These are phyloP conservation scores for maize (Zea mays) DNA, from an alignment of 176 grass and related monocot species.

Conservation along the genomic window DNA sequence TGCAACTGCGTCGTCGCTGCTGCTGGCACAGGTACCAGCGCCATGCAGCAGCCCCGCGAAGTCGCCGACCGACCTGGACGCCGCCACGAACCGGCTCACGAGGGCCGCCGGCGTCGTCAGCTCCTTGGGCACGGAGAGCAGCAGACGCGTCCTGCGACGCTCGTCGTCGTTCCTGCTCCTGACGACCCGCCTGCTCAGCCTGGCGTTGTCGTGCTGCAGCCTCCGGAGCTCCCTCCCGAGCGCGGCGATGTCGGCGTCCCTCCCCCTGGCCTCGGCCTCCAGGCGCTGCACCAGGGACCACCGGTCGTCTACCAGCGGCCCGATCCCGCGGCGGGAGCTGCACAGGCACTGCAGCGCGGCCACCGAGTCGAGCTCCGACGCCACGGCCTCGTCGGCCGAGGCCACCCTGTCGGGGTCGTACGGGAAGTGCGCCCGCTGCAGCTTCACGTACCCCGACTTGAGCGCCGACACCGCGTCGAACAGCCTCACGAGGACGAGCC, in stretches of 20 bases:
- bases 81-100: background rate
- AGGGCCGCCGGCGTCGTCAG: background rate
- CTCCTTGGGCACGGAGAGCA: background rate
- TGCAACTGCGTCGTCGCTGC: background rate
- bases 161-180: background rate
- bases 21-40: background rate
- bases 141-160: background rate
- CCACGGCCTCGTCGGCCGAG: conserved; percentile 8
- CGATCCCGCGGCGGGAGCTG: background rate
- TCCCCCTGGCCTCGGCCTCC: conserved; percentile 1
- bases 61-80: background rate
- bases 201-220: background rate
- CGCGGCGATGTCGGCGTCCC: background rate
- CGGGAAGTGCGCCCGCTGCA: conserved; percentile 29
- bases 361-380: conserved; percentile 14
- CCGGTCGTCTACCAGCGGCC: background rate
- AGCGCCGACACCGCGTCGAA: background rate
- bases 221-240: background rate
- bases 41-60: background rate
- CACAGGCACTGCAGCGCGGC: conserved; percentile 11
- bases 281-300: conserved; percentile 15
- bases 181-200: background rate
- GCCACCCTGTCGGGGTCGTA: background rate
- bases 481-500: background rate
- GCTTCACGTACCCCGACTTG: conserved; percentile 30